phyloP scores from a whole-genome alignment of 345 rosid species.

The Geranium brycei region DNA sequence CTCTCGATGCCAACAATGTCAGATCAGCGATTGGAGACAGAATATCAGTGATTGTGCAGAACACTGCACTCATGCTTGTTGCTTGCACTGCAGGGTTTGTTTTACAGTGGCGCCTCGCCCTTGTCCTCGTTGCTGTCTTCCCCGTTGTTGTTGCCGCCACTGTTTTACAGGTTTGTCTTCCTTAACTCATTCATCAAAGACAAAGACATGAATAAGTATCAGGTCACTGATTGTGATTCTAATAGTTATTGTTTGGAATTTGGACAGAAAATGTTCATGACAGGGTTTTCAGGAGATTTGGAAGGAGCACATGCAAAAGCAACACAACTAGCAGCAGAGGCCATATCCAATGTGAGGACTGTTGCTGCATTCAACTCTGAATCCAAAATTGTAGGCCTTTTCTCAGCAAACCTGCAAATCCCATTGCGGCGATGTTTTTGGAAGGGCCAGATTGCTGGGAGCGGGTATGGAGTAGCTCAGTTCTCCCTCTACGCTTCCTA shows the following conservation, averaged over 20 bases:
- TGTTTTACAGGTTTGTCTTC: slow-evolving; percentile 62
- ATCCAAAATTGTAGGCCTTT: slow-evolving; percentile 67
- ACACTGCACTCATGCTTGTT: slow-evolving; percentile 83
- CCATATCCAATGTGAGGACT: slow-evolving; percentile 89
- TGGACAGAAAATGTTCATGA: slow-evolving; percentile 94
- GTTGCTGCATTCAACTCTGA: slow-evolving; percentile 97
- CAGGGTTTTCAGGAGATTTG: slow-evolving; percentile 87
- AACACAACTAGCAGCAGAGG: slow-evolving; percentile 94
- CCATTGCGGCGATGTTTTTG: slow-evolving; percentile 87
- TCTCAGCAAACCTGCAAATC: slow-evolving; percentile 58
- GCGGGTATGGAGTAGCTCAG: slow-evolving; percentile 92
- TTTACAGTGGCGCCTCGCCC: slow-evolving; percentile 97
- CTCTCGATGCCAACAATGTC: slow-evolving; percentile 95
- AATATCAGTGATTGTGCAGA: slow-evolving; percentile 90
- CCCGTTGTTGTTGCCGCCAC: slow-evolving; percentile 98
- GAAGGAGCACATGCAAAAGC: slow-evolving; percentile 91
- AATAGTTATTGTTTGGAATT: background rate
- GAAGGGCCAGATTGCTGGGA: slow-evolving; percentile 98
- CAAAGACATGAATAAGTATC: no score
- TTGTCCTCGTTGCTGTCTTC: slow-evolving; percentile 82
- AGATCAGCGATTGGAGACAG: slow-evolving; percentile 97
- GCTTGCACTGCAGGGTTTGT: slow-evolving; percentile 97
- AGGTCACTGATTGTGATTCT: background rate
- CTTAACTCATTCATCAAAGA: no score
- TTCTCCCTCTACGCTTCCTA: slow-evolving; percentile 86